Evolutionary conservation across 2,329 filamentous ascomycete species (phyloP).

Genomic region (Colletotrichum tamarilloi): DNA sequence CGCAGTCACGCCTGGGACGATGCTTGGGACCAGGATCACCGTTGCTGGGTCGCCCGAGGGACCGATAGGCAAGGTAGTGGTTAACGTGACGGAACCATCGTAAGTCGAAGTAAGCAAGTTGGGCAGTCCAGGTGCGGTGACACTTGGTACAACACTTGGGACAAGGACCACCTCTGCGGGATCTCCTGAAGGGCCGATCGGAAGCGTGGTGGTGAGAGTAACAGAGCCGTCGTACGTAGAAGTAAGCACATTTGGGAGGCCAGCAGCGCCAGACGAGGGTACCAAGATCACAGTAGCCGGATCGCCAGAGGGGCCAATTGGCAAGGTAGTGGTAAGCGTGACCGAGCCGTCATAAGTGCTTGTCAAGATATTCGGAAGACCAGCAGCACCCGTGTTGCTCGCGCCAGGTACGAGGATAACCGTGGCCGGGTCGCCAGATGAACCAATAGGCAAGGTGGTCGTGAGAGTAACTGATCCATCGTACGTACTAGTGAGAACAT

Average conservation of each 20-base stretch:
- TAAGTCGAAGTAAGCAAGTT: background rate
- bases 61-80: background rate
- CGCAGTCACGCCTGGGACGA: background rate
- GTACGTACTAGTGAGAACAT: background rate
- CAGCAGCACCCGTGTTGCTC: background rate
- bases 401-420: background rate
- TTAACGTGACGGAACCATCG: background rate
- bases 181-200: background rate
- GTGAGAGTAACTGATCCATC: background rate
- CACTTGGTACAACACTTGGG: background rate
- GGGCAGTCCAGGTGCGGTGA: background rate
- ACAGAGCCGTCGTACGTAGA: background rate
- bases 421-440: background rate
- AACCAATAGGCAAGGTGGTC: background rate
- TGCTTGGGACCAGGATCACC: background rate
- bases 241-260: background rate
- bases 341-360: background rate
- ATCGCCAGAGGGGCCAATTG: background rate
- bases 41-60: background rate
- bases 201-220: background rate
- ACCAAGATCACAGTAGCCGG: background rate
- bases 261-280: no score
- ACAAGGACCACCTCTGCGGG: background rate
- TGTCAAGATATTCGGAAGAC: background rate
- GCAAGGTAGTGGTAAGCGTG: background rate